Percentiles rank a stretch among this genome's conserved stretches.
Evolutionary conservation across 2,329 filamentous ascomycete species (phyloP).

Genomic region (Curvularia lunata): DNA sequence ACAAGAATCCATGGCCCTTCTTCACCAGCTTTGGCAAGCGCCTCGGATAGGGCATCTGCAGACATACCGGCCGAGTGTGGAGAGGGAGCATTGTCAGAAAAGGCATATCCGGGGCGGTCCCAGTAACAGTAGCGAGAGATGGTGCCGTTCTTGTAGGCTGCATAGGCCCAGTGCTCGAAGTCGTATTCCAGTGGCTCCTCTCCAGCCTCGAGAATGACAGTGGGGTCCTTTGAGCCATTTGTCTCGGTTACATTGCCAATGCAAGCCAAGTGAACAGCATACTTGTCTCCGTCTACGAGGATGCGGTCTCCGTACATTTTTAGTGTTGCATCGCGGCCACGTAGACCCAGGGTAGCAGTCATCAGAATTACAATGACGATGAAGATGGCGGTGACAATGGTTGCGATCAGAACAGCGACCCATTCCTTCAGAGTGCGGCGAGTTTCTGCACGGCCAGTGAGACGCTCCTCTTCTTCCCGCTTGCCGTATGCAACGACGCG

Average conservation of each 20-base stretch:
- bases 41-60: slow-evolving; percentile 87
- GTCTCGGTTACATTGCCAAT: slow-evolving; percentile 70
- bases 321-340: slow-evolving; percentile 78
- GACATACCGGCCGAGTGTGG: slow-evolving; percentile 92
- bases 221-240: slow-evolving; percentile 68
- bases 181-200: slow-evolving; percentile 79
- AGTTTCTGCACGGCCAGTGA: slow-evolving; percentile 88
- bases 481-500: slow-evolving; percentile 90
- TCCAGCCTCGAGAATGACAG: slow-evolving; percentile 84
- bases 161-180: slow-evolving; percentile 79
- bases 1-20: slow-evolving; percentile 87
- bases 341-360: slow-evolving; percentile 79
- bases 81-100: slow-evolving; percentile 90
- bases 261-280: slow-evolving; percentile 85
- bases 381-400: slow-evolving; percentile 72
- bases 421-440: slow-evolving; percentile 83
- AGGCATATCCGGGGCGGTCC: slow-evolving; percentile 87
- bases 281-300: slow-evolving; percentile 82
- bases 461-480: slow-evolving; percentile 85
- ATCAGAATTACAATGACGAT: slow-evolving; percentile 73
- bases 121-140: slow-evolving; percentile 93
- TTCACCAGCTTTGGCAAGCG: slow-evolving; percentile 79
- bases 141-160: slow-evolving; percentile 76
- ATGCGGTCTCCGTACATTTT: slow-evolving; percentile 75
- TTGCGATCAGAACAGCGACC: slow-evolving; percentile 78